Percentiles rank a stretch among this genome's conserved stretches.
phyloP scores from a whole-genome alignment of 2,329 filamentous ascomycete species.

The Orbilia brochopaga region DNA sequence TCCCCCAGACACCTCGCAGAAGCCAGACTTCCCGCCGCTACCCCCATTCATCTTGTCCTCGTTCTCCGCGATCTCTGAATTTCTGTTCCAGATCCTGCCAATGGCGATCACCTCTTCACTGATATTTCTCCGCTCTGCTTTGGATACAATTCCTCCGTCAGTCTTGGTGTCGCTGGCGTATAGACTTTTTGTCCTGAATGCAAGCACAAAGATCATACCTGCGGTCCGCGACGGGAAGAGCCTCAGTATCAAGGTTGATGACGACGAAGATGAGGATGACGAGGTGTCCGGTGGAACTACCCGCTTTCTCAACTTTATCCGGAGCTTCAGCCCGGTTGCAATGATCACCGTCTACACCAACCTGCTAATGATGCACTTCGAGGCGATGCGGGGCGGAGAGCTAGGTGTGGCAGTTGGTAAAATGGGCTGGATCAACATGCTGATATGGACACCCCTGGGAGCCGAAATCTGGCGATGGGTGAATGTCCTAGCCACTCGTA shows the following conservation, averaged over 20 bases:
- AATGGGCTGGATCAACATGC: conserved; percentile 60
- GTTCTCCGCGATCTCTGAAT: conserved; percentile 79
- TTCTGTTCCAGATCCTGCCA: conserved; percentile 71
- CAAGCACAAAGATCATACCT: conserved; percentile 92
- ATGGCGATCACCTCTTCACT: conserved; percentile 68
- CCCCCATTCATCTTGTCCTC: conserved; percentile 98
- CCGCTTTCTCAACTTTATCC: conserved; percentile 73
- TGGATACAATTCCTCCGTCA: conserved; percentile 93
- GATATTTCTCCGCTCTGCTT: conserved; percentile 87
- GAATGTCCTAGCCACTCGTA: conserved; percentile 80
- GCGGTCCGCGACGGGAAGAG: conserved; percentile 84
- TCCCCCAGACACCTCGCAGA: conserved; percentile 64
- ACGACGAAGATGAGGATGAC: conserved; percentile 78
- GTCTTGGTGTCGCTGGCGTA: conserved; percentile 95
- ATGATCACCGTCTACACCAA: conserved; percentile 96
- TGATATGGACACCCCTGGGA: conserved; percentile 71
- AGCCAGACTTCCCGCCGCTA: conserved; percentile 93
- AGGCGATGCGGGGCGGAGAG: conserved; percentile 68
- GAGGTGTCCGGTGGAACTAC: conserved; percentile 81
- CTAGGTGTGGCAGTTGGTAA: conserved; percentile 75
- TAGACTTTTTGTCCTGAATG: conserved; percentile 92
- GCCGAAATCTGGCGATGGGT: conserved; percentile 93
- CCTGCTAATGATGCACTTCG: conserved; percentile 92
- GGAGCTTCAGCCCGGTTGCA: conserved; percentile 86
- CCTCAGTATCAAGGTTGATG: conserved; percentile 80